phyloP scores from a whole-genome alignment of 1,284 basidiomycete species.

The Rhodotorula mucilaginosa region DNA sequence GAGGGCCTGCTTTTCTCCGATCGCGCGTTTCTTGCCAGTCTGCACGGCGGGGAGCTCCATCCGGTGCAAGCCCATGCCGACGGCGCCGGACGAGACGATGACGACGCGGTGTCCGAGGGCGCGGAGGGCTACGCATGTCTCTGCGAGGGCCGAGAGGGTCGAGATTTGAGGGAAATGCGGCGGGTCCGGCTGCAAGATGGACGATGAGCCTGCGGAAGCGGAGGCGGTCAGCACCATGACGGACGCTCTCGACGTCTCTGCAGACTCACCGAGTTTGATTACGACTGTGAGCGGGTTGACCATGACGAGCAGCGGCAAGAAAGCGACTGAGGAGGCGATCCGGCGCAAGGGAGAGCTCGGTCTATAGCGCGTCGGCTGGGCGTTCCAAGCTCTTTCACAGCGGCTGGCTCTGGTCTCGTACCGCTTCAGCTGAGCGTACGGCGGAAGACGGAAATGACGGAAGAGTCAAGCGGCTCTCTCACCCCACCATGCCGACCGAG shows the following conservation, averaged over 20 bases:
- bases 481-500: background rate
- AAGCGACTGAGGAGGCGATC: background rate
- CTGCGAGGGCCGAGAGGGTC: constrained; percentile 85
- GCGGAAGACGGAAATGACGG: no score
- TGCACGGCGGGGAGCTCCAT: constrained; percentile 64
- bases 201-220: constrained; percentile 70
- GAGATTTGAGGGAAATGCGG: constrained; percentile 82
- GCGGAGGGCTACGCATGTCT: constrained; percentile 79
- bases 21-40: constrained; percentile 63
- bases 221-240: constrained; percentile 5
- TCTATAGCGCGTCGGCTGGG: background rate
- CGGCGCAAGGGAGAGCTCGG: background rate
- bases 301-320: background rate
- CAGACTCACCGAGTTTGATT: constrained; percentile 71
- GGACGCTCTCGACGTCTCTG: no score
- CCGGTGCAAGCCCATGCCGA: constrained; percentile 86
- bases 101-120: constrained; percentile 86
- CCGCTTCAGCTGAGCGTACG: background rate
- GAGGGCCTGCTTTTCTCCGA: constrained; percentile 87
- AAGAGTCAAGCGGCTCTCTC: background rate
- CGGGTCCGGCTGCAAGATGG: constrained; percentile 85
- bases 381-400: no score
- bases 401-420: background rate
- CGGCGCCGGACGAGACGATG: constrained; percentile 92
- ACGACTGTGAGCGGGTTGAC: constrained; percentile 61